Evolutionary conservation across 2,329 filamentous ascomycete genomes (phyloP), one percentile per base, ranked within the genome.

Genomic region (Epicoccum nigrum): DNA sequence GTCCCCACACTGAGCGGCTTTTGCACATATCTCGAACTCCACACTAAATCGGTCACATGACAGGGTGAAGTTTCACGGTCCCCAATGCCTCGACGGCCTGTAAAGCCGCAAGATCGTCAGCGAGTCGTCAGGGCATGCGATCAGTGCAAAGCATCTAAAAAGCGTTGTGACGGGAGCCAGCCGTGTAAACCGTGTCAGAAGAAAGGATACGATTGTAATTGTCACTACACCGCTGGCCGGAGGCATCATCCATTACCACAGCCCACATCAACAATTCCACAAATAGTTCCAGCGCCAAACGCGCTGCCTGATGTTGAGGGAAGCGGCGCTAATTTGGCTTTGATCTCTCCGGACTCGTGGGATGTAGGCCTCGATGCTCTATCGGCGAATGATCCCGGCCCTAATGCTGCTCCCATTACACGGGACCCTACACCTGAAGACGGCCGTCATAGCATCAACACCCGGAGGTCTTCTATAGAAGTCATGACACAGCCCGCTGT

Each of bases 81-180:
- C 33, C 33, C 38, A 35, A 64, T 64, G 61, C 61, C 61, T 45
- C 61, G 61, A 23, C 55, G 49, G 41, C 58, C 56, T 31, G 61
- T 64, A 23, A 50, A 54, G 31, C 62, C 62, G 25, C 54, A 63
- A 42, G 53, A 63, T 28, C 51, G 62, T 42, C 58, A 60, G 30
- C 59, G 62, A n/a, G 56, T 56, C 19, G 52, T 51, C n/a, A 49
- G 55, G 30, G 62, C 62, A 47, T 64, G 62, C 51, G 53, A 55
- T 25, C 42, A 39, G 16, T 64, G 62, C 46, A 59, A 62, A 41
- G 20, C 48, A 5, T 63, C 59, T 17, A 64, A 64, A 33, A 63
- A 61, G 38, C 55, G 62, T 12, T 64, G 62, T 41, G 45, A 63
- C 37, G 56, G 51, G 23, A 44, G 21, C 8, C 51, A 51, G 23